Percentiles rank a stretch among this genome's conserved stretches.
phyloP scores from a whole-genome alignment of 208 protist species.

The Crithidia fasciculata region DNA sequence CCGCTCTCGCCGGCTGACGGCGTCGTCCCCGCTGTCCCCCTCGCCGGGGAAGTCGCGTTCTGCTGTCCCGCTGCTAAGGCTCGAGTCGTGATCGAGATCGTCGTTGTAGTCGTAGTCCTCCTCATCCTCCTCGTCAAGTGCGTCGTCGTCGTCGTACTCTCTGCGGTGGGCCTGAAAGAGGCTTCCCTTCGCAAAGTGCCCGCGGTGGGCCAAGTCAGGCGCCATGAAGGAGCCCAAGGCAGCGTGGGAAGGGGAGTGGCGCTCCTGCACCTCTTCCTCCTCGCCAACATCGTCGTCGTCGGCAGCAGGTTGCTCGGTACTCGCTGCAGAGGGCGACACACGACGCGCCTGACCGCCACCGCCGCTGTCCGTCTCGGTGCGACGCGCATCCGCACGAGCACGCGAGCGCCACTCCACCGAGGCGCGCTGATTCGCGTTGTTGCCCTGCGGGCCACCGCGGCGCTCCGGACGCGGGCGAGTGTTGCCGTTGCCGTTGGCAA shows the following conservation, averaged over 20 bases:
- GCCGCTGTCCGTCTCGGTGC: too few relatives aligned
- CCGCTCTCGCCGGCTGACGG: neutral
- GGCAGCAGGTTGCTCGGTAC: too few relatives aligned
- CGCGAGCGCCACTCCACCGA: too few relatives aligned
- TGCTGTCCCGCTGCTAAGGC: neutral
- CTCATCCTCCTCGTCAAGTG: neutral
- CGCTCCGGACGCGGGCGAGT: neutral
- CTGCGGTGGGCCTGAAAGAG: slow-evolving; percentile 2
- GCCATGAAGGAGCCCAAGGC: slow-evolving; percentile 7
- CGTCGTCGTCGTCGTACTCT: slow-evolving; percentile 10
- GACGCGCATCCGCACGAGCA: too few relatives aligned
- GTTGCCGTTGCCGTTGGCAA: neutral
- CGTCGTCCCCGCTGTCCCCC: neutral
- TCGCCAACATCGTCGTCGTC: neutral
- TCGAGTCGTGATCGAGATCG: neutral
- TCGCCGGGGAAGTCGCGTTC: neutral
- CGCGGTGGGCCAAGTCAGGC: neutral
- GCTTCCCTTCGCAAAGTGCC: slow-evolving; percentile 9
- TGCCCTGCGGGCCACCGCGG: neutral
- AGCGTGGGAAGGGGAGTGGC: neutral
- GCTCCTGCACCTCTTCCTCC: neutral
- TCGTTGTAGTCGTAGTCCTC: slow-evolving; percentile 9
- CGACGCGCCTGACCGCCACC: too few relatives aligned
- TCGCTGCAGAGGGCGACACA: too few relatives aligned
- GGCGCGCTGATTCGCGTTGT: too few relatives aligned